Conservation (phyloP, 805 yeast genomes). For the Starmerella asiatica region DNA sequence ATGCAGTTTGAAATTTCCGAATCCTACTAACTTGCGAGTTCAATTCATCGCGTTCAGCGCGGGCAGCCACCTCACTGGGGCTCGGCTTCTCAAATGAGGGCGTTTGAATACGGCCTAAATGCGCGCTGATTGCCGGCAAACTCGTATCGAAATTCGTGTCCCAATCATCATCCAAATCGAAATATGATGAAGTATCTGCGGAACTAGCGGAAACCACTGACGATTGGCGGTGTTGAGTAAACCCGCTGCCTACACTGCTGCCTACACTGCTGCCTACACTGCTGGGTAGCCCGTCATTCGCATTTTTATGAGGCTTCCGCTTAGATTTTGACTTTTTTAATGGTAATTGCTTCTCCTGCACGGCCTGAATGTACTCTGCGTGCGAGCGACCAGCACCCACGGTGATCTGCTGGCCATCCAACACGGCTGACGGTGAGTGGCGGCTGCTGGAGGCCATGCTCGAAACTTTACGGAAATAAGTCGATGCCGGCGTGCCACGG, state of each 20-base stretch:
- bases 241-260: background rate
- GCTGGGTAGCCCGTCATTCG: background rate
- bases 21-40: conserved; percentile 51
- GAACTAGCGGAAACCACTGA: conserved; percentile 7
- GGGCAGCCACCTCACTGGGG: conserved; percentile 27
- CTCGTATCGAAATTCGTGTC: conserved; percentile 57
- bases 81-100: conserved; percentile 3
- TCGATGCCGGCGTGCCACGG: conserved; percentile 43
- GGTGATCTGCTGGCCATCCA: conserved; percentile 26
- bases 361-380: conserved; percentile 28
- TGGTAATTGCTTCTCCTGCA: background rate
- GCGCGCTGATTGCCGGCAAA: no score
- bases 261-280: background rate
- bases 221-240: background rate
- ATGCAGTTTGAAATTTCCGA: conserved; percentile 49
- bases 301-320: conserved; percentile 2
- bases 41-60: conserved; percentile 39
- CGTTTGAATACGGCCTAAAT: no score
- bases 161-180: conserved; percentile 86
- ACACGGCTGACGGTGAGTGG: conserved; percentile 13
- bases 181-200: conserved; percentile 29
- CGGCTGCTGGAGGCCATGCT: conserved; percentile 15
- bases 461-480: conserved; percentile 33
- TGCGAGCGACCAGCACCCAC: conserved; percentile 48
- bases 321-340: conserved; percentile 8